Conservation (phyloP, 2,329 filamentous ascomycete genomes). For the Aspergillus neoniger region DNA sequence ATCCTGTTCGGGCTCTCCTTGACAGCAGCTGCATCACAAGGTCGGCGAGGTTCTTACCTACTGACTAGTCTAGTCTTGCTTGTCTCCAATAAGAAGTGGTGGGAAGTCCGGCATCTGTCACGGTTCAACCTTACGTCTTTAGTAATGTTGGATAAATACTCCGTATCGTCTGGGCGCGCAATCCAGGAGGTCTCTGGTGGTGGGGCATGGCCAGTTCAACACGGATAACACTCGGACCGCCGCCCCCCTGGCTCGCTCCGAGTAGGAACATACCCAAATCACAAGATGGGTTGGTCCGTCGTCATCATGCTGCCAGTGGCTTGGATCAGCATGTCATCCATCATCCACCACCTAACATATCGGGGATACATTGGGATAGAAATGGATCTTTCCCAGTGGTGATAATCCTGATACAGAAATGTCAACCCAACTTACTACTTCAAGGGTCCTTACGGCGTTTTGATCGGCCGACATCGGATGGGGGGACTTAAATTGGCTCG, state of each 20-base stretch:
- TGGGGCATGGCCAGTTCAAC: slow-evolving; percentile 16
- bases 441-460: background rate
- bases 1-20: background rate
- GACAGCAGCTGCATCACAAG: background rate
- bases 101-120: background rate
- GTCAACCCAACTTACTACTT: background rate
- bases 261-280: slow-evolving; percentile 7
- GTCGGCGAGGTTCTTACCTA: background rate
- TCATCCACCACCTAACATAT: background rate
- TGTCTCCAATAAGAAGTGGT: background rate
- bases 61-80: too few relatives aligned
- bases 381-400: background rate
- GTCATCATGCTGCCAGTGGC: slow-evolving; percentile 17
- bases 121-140: background rate
- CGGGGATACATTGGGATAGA: background rate
- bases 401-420: background rate
- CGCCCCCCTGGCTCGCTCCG: background rate
- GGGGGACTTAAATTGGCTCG: background rate
- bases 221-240: slow-evolving; percentile 19
- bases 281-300: slow-evolving; percentile 11
- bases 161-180: background rate
- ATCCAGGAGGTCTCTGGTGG: slow-evolving; percentile 8
- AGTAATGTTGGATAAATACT: slow-evolving; percentile 7
- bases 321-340: slow-evolving; percentile 6
- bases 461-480: background rate